Evolutionary conservation across 345 rosid genomes (phyloP).

Genomic region (Trapa incisa): DNA sequence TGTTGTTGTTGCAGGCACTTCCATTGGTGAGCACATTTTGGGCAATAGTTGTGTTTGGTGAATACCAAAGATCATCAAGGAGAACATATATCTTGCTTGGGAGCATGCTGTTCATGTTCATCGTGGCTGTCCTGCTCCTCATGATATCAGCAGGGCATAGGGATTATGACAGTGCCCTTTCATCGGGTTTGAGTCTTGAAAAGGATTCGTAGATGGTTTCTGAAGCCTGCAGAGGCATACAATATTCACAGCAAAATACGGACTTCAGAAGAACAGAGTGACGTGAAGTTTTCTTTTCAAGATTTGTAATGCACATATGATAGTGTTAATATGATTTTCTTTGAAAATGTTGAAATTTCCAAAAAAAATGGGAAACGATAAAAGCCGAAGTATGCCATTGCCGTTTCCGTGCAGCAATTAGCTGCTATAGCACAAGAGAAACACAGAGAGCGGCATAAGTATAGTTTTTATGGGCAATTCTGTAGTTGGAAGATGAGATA

Average conservation of each 20-base stretch:
- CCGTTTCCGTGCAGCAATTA: no score
- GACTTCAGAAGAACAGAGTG: no score
- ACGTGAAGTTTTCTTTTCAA: no score
- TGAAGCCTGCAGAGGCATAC: no score
- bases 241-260: no score
- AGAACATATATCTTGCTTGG: slow-evolving; percentile 50
- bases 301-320: no score
- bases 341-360: no score
- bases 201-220: background rate
- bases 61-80: slow-evolving; percentile 58
- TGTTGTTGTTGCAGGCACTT: slow-evolving; percentile 47
- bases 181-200: background rate
- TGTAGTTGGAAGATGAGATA: background rate
- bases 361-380: no score
- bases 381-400: background rate
- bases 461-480: background rate
- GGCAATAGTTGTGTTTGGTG: slow-evolving; percentile 68
- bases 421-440: background rate
- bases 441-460: background rate
- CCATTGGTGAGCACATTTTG: slow-evolving; percentile 83
- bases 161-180: background rate
- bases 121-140: slow-evolving; percentile 55
- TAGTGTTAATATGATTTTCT: no score
- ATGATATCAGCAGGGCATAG: slow-evolving; percentile 64
- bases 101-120: slow-evolving; percentile 62